phyloP scores from a whole-genome alignment of 108 stramenopile genomes.

The Chaetoceros muelleri region DNA sequence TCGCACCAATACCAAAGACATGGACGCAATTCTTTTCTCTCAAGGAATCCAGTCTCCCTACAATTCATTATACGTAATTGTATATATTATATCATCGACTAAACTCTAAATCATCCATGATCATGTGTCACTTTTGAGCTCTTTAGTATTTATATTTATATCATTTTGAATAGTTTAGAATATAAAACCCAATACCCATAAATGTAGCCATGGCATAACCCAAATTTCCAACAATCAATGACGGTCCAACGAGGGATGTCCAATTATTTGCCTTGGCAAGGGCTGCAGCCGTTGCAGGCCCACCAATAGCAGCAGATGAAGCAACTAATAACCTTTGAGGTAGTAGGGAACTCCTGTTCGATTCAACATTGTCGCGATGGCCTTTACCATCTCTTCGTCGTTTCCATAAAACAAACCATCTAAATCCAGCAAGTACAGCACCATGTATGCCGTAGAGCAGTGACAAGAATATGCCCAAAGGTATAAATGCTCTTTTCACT shows the following conservation, averaged over 20 bases:
- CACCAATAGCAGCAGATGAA: constrained; percentile 75
- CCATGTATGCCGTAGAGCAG: constrained; percentile 60
- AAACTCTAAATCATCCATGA: no score
- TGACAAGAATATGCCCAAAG: constrained; percentile 43
- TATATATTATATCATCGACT: no score
- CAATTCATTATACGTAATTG: no score
- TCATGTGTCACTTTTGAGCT: no score
- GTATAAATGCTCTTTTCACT: constrained; percentile 38
- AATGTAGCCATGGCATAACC: constrained; percentile 72
- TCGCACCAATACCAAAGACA: constrained; percentile 35
- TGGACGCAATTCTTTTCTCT: constrained; percentile 46
- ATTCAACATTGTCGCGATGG: no score
- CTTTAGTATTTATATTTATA: no score
- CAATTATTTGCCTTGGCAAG: constrained; percentile 56
- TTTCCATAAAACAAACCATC: background rate
- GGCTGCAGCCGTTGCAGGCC: constrained; percentile 73
- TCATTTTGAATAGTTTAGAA: no score
- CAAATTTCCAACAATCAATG: constrained; percentile 65
- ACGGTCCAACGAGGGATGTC: constrained; percentile 51
- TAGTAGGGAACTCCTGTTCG: constrained; percentile 18
- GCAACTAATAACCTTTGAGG: constrained; percentile 63
- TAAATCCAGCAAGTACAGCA: constrained; percentile 10
- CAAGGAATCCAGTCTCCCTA: no score
- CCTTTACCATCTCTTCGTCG: background rate
- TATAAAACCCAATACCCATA: constrained; percentile 25